Evolutionary conservation across 2,329 filamentous ascomycete species (phyloP), one percentile per base, ranked within the genome.

Genomic region (Lasiodiplodia sp.): DNA sequence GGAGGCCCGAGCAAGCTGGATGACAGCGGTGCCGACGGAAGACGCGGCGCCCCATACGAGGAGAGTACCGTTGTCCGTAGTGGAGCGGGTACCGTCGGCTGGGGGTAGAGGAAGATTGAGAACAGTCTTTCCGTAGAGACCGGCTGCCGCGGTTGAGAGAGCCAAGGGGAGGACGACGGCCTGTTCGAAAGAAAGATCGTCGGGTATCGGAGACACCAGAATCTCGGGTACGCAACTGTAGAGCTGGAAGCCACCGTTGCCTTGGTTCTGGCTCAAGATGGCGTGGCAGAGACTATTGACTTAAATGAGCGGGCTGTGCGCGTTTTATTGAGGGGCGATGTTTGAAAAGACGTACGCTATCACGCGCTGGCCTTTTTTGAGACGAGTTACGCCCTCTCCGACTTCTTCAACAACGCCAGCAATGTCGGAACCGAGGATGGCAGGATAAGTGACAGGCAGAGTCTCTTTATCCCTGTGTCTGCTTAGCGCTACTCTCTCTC

Each of bases 91-190:
- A 72, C 73, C 14, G 18, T 57, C 52, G 1, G 25, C 31, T 3
- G 37, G 10, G 0, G 83, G 82, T 37, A 78, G 73, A 0, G 80
- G 76, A 4, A 84, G 76, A 10, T 74, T 78, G 10, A 84, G 78
- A 47, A 78, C 74, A 56, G 77, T 74, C 21, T 76, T 72, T 69
- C 78, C 76, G 76, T 80, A 84, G 12, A 85, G 79, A 34, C 78
- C 80, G 16, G 76, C 74, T 23, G 80, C 75, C 18, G 82, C 81
- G 5, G 83, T 84, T 25, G 80, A 79, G 66, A 84, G 75, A 18
- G 80, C 80, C 12, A 84, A 75, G 0, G 83, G 82, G 1, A 85
- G 77, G 23, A 84, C 82, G 37, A 75, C 72, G 25, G 78, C 82
- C 10, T 79, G 70, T 12, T 72, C 77, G 71, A 75, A 84, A 58